Base-by-base conservation (phyloP, 148 eudicot genomes). In the Suaeda aralocaspica region DNA sequence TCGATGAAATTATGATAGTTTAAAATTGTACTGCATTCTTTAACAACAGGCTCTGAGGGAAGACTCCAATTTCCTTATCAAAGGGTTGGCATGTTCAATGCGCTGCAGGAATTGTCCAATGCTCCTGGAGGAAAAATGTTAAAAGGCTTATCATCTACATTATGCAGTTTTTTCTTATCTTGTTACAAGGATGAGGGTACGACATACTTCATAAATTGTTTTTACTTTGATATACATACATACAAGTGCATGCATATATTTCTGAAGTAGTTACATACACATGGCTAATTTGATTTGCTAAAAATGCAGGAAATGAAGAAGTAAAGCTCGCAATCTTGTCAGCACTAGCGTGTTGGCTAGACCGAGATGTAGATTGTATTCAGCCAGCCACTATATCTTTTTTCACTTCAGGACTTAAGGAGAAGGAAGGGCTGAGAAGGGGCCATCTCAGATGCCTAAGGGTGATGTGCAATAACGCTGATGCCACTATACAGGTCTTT, bases 51-150 rank as follows among this genome's bases (percentile, higher is more conserved):
- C 73, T 91, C 97, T 41, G 99, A 94, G 83, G 99, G 99, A 28
- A 85, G 99, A 69, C 91, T 94, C 72, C 87, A 92, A 72, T 94
- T 89, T 89, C 97, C 99, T 21, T 94, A 91, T 80, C 99, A 94
- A 82, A 86, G 99, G 72, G 83, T 87, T 84, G 99, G 99, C 63
- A 87, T 94, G 96, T 74, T 87, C 72, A 85, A 80, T 83, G 93
- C 91, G 30, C 71, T 94, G 73, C 90, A 84, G 73, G 96, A 89
- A 76, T 64, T 94, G 72, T 84, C 99, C 30, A 70, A 67, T 81
- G 92, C 89, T 55, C 86, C 96, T 9, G 92, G 88, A 50, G 99
- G 97, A 56, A 94, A 91, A 82, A 80, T 76, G 58, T 77, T 87
- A 69, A 79, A 72, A 75, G 76, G 78, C 79, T 59, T 94, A 56